These are phyloP conservation scores for Hypholoma sublateritium DNA, from an alignment of 768 basidiomycete genomes.

Conservation along the genomic window DNA sequence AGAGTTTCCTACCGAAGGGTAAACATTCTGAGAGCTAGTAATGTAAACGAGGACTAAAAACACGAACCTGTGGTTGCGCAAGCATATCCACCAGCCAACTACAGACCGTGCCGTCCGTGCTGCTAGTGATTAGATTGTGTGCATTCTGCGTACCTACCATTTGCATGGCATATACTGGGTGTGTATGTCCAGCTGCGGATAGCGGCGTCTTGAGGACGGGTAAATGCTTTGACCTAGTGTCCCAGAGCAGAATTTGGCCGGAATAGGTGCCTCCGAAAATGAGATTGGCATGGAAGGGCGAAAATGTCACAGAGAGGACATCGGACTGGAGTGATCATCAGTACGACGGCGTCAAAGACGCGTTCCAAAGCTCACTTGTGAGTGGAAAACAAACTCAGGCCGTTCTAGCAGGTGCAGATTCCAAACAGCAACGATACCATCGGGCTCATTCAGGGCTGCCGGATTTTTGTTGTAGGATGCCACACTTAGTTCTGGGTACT, in stretches of 20 bases:
- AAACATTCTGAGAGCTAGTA: neutral
- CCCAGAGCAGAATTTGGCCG: constrained; percentile 97
- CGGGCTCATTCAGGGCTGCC: constrained; percentile 90
- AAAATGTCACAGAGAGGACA: constrained; percentile 94
- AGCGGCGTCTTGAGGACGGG: constrained; percentile 96
- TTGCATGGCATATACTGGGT: constrained; percentile 97
- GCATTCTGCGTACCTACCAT: constrained; percentile 99
- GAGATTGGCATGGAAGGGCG: constrained; percentile 96
- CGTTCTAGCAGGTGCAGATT: constrained; percentile 93
- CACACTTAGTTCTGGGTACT: constrained; percentile 96
- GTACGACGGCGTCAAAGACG: neutral
- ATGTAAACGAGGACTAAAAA: neutral
- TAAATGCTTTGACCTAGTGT: constrained; percentile 93
- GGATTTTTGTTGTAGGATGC: constrained; percentile 99
- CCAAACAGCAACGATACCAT: constrained; percentile 97
- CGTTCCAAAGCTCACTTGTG: constrained; percentile 66
- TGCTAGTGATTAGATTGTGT: constrained; percentile 94
- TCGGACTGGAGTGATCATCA: constrained; percentile 67
- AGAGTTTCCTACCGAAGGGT: constrained; percentile 75
- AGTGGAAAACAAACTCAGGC: constrained; percentile 98
- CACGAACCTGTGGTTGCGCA: constrained; percentile 86
- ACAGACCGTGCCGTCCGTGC: constrained; percentile 96
- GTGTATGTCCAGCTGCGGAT: constrained; percentile 95
- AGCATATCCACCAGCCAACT: constrained; percentile 99
- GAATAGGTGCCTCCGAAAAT: constrained; percentile 99